Conservation (phyloP, 1,284 basidiomycete genomes). For the Mycena sp. region DNA sequence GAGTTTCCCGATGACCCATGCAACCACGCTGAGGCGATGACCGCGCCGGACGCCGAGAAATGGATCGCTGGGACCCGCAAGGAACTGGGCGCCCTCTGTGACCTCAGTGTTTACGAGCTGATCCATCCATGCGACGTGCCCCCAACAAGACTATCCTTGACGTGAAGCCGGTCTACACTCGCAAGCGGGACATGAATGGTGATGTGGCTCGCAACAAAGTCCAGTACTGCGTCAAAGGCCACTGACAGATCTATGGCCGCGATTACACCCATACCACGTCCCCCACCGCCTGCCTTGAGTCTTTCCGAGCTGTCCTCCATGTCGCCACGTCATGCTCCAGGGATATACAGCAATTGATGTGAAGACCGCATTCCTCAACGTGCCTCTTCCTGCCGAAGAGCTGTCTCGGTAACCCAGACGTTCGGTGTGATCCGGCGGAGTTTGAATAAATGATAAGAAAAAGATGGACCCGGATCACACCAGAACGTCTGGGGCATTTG, state of each 20-base stretch:
- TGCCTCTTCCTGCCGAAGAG: too few relatives aligned
- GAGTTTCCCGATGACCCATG: conserved; percentile 33
- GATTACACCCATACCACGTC: conserved; percentile 49
- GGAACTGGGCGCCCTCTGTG: conserved; percentile 34
- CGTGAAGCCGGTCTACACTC: conserved; percentile 39
- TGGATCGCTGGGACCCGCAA: conserved; percentile 37
- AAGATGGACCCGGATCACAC: too few relatives aligned
- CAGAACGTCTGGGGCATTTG: too few relatives aligned
- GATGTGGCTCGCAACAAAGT: conserved; percentile 41
- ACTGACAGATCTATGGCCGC: conserved; percentile 41
- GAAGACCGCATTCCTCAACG: too few relatives aligned
- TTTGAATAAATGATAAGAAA: too few relatives aligned
- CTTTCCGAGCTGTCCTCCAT: conserved; percentile 43
- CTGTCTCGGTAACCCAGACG: too few relatives aligned
- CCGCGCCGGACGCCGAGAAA: conserved; percentile 26
- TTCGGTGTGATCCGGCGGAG: too few relatives aligned
- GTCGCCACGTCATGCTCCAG: too few relatives aligned
- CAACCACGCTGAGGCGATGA: conserved; percentile 36
- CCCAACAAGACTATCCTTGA: conserved; percentile 35
- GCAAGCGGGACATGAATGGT: conserved; percentile 43
- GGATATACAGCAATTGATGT: too few relatives aligned
- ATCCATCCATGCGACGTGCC: conserved; percentile 38
- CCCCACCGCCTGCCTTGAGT: conserved; percentile 41
- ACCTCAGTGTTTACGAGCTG: conserved; percentile 41
- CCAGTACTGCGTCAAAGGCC: conserved; percentile 44